phyloP scores from a whole-genome alignment of 2,329 filamentous ascomycete species.

The Microdochium bolleyi region DNA sequence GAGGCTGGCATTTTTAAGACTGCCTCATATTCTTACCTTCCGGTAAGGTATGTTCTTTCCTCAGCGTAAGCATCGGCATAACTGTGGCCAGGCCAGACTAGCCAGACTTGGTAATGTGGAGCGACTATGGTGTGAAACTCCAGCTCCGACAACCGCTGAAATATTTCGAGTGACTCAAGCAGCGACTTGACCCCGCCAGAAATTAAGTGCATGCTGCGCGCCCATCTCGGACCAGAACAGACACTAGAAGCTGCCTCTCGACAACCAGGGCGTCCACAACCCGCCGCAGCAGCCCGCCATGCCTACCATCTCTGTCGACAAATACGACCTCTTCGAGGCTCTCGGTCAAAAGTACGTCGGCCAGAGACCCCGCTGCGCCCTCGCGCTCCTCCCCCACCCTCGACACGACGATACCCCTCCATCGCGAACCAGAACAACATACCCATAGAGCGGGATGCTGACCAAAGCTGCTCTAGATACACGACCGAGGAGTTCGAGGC shows the following conservation, averaged over 20 bases:
- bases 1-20: too few relatives aligned
- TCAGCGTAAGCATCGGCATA: too few relatives aligned
- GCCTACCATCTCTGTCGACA: conserved; percentile 96
- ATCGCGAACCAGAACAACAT: conserved; percentile 1
- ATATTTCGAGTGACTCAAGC: not conserved
- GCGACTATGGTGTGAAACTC: too few relatives aligned
- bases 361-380: conserved; percentile 8
- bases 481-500: conserved; percentile 95
- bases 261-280: not conserved
- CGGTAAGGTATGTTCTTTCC: too few relatives aligned
- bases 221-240: not conserved
- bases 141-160: not conserved
- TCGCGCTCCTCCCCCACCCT: conserved; percentile 9
- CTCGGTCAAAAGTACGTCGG: conserved; percentile 69
- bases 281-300: conserved; percentile 34
- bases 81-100: too few relatives aligned
- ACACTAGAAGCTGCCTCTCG: not conserved
- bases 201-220: not conserved
- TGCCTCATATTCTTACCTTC: too few relatives aligned
- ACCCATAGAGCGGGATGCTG: conserved; percentile 10
- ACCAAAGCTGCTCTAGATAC: conserved; percentile 43
- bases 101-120: too few relatives aligned
- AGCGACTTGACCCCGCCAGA: not conserved
- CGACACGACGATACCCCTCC: conserved; percentile 6
- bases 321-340: conserved; percentile 89